Percentiles rank a stretch among this genome's conserved stretches.
These are phyloP conservation scores for Ilex asprella DNA, from an alignment of 257 asterid species.

Conservation along the genomic window DNA sequence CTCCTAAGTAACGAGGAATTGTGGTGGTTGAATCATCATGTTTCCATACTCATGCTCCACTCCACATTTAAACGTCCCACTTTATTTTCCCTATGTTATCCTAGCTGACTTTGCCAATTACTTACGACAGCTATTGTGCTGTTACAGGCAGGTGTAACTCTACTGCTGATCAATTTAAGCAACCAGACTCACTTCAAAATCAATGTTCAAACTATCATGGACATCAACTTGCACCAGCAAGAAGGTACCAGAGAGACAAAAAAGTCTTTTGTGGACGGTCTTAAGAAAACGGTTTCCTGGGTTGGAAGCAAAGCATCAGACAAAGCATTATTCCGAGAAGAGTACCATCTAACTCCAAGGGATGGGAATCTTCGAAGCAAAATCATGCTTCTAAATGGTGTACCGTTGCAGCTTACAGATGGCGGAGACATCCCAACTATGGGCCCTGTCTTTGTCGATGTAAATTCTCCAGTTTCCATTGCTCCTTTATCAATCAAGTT, in stretches of 20 bases:
- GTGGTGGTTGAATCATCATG: not conserved
- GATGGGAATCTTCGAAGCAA: slow-evolving; percentile 47
- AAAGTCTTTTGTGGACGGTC: slow-evolving; percentile 29
- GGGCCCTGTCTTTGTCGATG: slow-evolving; percentile 28
- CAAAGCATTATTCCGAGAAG: slow-evolving; percentile 45
- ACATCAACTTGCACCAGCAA: slow-evolving; percentile 6
- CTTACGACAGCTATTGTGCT: slow-evolving; percentile 5
- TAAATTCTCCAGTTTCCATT: slow-evolving; percentile 34
- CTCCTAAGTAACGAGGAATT: too few relatives aligned
- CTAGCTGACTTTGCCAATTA: not conserved
- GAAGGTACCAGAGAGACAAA: slow-evolving; percentile 13
- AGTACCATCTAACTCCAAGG: slow-evolving; percentile 65
- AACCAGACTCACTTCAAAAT: slow-evolving; percentile 39
- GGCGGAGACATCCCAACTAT: slow-evolving; percentile 46
- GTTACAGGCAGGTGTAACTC: slow-evolving; percentile 64
- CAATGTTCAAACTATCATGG: slow-evolving; percentile 32
- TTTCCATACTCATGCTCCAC: not conserved
- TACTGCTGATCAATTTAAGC: slow-evolving; percentile 81
- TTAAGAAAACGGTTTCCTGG: slow-evolving; percentile 67
- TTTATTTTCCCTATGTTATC: too few relatives aligned
- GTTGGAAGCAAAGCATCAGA: slow-evolving; percentile 62
- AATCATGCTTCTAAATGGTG: slow-evolving; percentile 54
- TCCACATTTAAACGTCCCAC: not conserved
- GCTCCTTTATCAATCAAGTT: slow-evolving; percentile 66
- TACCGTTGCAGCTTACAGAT: slow-evolving; percentile 34